A percentile compares a stretch with the other conserved stretches of the same genome.
These are phyloP conservation scores for Flaveria ramosissima DNA, from an alignment of 129 eudicot species.

Conservation along the genomic window DNA sequence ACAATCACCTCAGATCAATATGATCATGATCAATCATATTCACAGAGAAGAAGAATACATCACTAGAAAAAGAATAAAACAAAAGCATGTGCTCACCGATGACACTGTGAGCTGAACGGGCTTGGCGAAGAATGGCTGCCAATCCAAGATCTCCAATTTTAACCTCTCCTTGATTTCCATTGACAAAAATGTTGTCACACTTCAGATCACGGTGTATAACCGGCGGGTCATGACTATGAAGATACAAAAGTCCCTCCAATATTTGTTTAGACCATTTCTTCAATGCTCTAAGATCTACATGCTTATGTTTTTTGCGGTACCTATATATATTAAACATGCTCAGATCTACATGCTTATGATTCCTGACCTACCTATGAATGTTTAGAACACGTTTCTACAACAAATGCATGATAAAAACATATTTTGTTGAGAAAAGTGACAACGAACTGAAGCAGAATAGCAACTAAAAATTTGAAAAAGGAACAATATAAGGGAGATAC, in stretches of 20 bases:
- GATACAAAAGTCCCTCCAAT: conserved; percentile 91
- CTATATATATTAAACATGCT: conserved; percentile 33
- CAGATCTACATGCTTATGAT: neutral
- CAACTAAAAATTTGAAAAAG: neutral
- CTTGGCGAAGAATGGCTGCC: conserved; percentile 82
- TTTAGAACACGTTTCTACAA: conserved; percentile 23
- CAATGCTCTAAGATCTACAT: conserved; percentile 87
- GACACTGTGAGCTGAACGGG: conserved; percentile 95
- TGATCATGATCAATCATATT: conserved; percentile 3
- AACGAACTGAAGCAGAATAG: neutral
- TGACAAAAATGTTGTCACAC: conserved; percentile 96
- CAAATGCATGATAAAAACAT: neutral
- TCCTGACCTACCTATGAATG: neutral
- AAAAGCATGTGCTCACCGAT: conserved; percentile 55
- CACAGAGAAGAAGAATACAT: conserved; percentile 1
- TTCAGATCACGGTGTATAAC: conserved; percentile 94
- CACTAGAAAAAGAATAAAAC: neutral
- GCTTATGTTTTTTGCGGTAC: conserved; percentile 92
- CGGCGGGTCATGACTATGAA: conserved; percentile 96
- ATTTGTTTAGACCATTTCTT: conserved; percentile 99
- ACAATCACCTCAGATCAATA: conserved; percentile 9
- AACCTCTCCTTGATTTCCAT: conserved; percentile 98
- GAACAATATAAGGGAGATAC: no score
- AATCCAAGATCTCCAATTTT: conserved; percentile 96
- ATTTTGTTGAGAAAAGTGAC: neutral